Evolutionary conservation across 768 basidiomycete genomes (phyloP), one percentile per base, ranked within the genome.

Genomic region (Glaciozyma antarctica): DNA sequence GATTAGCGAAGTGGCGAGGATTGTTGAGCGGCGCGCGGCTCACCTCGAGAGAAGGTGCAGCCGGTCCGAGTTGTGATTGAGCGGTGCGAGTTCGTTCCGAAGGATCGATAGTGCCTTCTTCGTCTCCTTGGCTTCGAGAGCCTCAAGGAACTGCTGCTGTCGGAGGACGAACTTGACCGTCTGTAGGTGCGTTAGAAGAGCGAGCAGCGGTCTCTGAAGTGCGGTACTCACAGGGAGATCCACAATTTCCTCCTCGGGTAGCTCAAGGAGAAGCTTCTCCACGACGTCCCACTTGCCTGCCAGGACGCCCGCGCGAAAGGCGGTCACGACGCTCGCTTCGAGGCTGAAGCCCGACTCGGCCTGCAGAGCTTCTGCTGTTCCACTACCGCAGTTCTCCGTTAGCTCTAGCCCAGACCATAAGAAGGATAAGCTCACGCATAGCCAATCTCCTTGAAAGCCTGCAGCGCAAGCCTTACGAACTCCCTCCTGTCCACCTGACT

Each of bases 61-160:
- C 69, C 87, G 83, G 66, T 86, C 44, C 44, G 58, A 44, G 45
- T 58, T 44, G 58, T 47, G 44, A n/a, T 58, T 30, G 60, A 90
- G 75, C 53, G 90, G 88, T 13, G 93, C 90, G 47, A 99, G 79
- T 74, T 95, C 92, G 67, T 86, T 85, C 55, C 95, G 84, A 57
- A 99, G 79, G 12, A 94, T 88, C 61, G 86, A 82, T 48, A 99
- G 78, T 19, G 95, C 95, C 66, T 82, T 81, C 53, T 88, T 88
- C 3, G 85, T 87, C 78, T 86, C 85, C 72, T 82, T 83, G 6
- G 83, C 82, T 73, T 97, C 94, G 58, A 99, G 80, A 24, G 89
- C 80, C 75, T 99, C 95, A 49, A 98, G 81, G 77, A 95, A 99
- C 78, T 95, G 93, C 82, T 99, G 95, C 77, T 88, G 86, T 66